Conservation (phyloP, 192 early-diverging fungal species). For the Coemansia sp. region DNA sequence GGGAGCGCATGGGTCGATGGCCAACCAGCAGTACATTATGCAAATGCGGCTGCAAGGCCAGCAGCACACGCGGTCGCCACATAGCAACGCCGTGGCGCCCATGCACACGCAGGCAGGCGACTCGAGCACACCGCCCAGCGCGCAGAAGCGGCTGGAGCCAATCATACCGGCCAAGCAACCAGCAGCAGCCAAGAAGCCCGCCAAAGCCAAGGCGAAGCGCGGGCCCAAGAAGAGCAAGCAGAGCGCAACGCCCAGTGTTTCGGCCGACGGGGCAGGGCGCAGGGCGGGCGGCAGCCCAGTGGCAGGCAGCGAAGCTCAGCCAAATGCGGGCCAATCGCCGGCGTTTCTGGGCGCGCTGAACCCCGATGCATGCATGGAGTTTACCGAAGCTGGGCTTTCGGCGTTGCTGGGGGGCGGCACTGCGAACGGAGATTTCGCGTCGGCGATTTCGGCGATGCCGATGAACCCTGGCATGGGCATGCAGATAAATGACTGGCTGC, state of each 20-base stretch:
- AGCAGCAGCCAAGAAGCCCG: slow-evolving; percentile 15
- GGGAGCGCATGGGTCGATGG: slow-evolving; percentile 5
- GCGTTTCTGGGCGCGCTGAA: not conserved
- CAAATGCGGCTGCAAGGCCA: slow-evolving; percentile 16
- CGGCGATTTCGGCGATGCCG: not conserved
- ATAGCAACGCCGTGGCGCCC: slow-evolving; percentile 3
- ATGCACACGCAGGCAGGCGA: not conserved
- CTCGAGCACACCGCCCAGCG: not conserved
- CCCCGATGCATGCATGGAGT: too few species aligned
- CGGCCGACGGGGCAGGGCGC: slow-evolving; percentile 3
- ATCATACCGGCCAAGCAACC: not conserved
- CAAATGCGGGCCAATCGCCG: not conserved
- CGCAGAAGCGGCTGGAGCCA: not conserved
- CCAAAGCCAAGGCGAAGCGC: slow-evolving; percentile 29
- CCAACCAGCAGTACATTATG: slow-evolving; percentile 19
- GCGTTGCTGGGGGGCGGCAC: not conserved
- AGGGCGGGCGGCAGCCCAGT: not conserved
- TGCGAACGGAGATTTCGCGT: not conserved
- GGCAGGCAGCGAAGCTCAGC: not conserved
- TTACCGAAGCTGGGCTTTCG: not conserved
- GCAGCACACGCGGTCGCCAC: slow-evolving; percentile 3
- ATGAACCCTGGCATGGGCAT: not conserved
- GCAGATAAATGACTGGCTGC: not conserved
- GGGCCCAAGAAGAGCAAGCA: slow-evolving; percentile 21
- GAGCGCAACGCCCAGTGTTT: not conserved